phyloP scores from a whole-genome alignment of 192 early-diverging fungal species.

The Gonapodya prolifera region DNA sequence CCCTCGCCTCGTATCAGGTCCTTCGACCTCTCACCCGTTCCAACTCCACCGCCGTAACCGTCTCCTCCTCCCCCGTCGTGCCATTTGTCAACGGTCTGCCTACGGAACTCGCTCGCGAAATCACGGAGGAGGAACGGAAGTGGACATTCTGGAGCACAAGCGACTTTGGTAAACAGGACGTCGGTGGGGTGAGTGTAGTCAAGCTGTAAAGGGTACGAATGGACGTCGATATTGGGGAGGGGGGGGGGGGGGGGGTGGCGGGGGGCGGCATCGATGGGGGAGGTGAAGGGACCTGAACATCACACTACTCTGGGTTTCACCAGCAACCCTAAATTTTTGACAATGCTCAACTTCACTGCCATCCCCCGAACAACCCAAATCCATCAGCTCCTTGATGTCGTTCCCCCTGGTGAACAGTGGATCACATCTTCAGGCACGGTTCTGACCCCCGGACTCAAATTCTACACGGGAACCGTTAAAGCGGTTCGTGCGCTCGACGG shows the following conservation, averaged over 20 bases:
- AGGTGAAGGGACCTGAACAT: too few species aligned
- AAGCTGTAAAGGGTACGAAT: background rate
- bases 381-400: background rate
- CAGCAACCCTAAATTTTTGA: too few species aligned
- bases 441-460: background rate
- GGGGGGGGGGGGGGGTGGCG: too few species aligned
- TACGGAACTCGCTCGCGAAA: background rate
- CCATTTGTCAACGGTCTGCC: slow-evolving; percentile 2
- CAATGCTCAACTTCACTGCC: too few species aligned
- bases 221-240: background rate
- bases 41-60: background rate
- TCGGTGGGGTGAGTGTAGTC: background rate
- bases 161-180: background rate
- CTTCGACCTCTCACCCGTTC: background rate
- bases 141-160: slow-evolving; percentile 1
- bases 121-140: background rate
- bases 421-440: background rate
- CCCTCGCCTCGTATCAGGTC: too few species aligned
- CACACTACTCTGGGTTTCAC: too few species aligned
- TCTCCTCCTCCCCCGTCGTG: background rate
- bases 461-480: background rate
- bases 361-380: background rate
- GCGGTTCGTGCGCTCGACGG: background rate
- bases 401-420: background rate
- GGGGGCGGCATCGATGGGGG: too few species aligned